These are phyloP conservation scores for sorghum (Sorghum bicolor) DNA, from an alignment of 176 grass and related monocot species.

Conservation along the genomic window Sorghum_bicolor_NCBIv3 NC_012876.2:6970501-6971000, in stretches of 20 bases:
- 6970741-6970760: neutral
- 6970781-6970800: slow-evolving; percentile 85
- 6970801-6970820: slow-evolving; percentile 91
- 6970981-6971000: slow-evolving; percentile 95
- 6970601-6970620: neutral
- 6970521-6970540: neutral
- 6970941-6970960: slow-evolving; percentile 84
- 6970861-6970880: slow-evolving; percentile 87
- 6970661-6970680: neutral
- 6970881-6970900: slow-evolving; percentile 98
- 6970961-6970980: slow-evolving; percentile 88
- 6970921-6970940: slow-evolving; percentile 89
- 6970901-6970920: slow-evolving; percentile 92
- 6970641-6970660: neutral
- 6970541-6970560: neutral
- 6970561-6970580: neutral
- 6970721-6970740: neutral
- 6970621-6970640: neutral
- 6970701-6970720: neutral
- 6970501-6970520: slow-evolving; percentile 19
- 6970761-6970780: slow-evolving; percentile 32
- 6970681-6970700: neutral
- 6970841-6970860: slow-evolving; percentile 86
- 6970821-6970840: slow-evolving; percentile 99
- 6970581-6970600: neutral